Base-by-base conservation (phyloP, 1,284 basidiomycete species). In the Erythrobasidium hasegawianum region DNA sequence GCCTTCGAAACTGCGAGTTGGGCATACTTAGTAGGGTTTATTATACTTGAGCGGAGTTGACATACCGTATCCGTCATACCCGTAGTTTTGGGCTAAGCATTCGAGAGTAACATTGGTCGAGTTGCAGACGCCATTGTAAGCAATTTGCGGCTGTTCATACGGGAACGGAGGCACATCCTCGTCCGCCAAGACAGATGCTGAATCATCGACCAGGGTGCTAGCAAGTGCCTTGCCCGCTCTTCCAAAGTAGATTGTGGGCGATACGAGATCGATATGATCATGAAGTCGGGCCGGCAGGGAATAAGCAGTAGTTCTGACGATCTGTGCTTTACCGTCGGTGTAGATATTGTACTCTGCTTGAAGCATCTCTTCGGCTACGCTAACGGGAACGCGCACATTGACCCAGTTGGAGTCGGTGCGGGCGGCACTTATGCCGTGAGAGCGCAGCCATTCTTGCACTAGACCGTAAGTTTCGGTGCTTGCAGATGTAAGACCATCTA, bases 331-430 rank as follows among this genome's bases (percentile, higher is more conserved):
- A 2, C 57, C 57, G 13, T 58, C 57, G 41, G 57, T 45, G 18
- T 58, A 58, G 24, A 58, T 45, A 24, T 43, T 24, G 24, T 58
- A 58, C 27, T 58, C 57, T 20, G 57, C 57, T 24, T 58, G 40
- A 11, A 58, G 57, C 57, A 58, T 58, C 1, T 45, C 20, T 24
- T 58, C 57, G 20, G 57, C 57, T 16, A 58, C 38, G 22, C 33
- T 40, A 18, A 58, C n/a, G 16, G 57, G 57, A 1, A 58, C 39
- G 22, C 57, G 57, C 22, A 58, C 24, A 45, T 58, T 58, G 16
- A 58, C 57, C 57, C 57, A 58, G 24, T 58, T 58, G 14, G 18
- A 22, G 41, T 58, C 57, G 8, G 27, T 29, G 13, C 45, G 57
- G 9, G 57, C 57, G 16, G 18, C 24, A 9, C 11, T 11, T 24